Percentiles rank a stretch among this genome's conserved stretches.
Evolutionary conservation across 2,329 filamentous ascomycete genomes (phyloP).

Genomic region (Diplodia intermedia): DNA sequence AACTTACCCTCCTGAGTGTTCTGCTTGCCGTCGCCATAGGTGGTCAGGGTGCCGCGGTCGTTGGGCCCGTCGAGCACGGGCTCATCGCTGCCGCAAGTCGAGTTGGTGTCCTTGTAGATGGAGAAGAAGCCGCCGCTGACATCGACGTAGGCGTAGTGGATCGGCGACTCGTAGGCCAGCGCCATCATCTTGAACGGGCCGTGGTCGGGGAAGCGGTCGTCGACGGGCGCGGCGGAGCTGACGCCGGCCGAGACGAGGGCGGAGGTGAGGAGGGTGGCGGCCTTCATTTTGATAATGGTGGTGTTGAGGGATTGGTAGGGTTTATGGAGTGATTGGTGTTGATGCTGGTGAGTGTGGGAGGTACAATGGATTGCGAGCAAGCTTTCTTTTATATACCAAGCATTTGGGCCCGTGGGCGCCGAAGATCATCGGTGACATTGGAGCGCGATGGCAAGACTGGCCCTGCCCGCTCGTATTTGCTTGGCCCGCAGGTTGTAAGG

Average conservation of each 20-base stretch:
- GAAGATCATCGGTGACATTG: not conserved
- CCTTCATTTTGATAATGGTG: slow-evolving; percentile 5
- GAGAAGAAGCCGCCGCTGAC: slow-evolving; percentile 15
- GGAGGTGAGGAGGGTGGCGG: slow-evolving; percentile 2
- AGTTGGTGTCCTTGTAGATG: slow-evolving; percentile 17
- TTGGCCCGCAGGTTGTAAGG: too few species aligned
- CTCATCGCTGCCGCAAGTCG: slow-evolving; percentile 1
- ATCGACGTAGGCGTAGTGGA: slow-evolving; percentile 16
- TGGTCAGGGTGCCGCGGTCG: not conserved
- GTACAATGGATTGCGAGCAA: not conserved
- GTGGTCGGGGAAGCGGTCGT: slow-evolving; percentile 17
- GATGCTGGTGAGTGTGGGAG: not conserved
- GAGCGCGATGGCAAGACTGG: too few species aligned
- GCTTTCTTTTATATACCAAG: not conserved
- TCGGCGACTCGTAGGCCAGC: slow-evolving; percentile 4
- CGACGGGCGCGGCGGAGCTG: not conserved
- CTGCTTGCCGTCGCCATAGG: slow-evolving; percentile 9
- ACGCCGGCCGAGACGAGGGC: not conserved
- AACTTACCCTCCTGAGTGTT: slow-evolving; percentile 12
- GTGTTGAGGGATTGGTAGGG: not conserved
- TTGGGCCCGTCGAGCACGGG: slow-evolving; percentile 13
- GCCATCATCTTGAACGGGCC: slow-evolving; percentile 17
- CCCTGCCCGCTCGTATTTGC: too few species aligned
- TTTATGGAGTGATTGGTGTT: not conserved
- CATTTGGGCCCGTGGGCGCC: not conserved